Base-by-base conservation (phyloP, 345 rosid genomes). In the Murraya koenigii region DNA sequence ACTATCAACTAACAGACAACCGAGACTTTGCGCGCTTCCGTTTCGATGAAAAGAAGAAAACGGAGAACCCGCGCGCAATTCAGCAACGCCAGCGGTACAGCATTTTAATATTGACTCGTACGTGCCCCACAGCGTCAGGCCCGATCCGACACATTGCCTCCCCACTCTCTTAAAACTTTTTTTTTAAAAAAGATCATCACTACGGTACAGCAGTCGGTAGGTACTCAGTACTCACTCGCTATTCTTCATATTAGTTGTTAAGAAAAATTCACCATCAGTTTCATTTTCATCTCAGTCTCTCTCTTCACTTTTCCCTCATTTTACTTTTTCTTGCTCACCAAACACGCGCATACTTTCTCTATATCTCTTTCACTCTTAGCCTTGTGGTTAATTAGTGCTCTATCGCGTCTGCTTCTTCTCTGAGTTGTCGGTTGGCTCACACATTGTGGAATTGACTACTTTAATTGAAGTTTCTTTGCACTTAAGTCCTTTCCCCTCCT, bases 61-160 rank as follows among this genome's bases (percentile, higher is more conserved):
- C n/a, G n/a, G n/a, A 41, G 22, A 35, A 14, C 38, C 67, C 38
- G 14, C 73, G 75, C 80, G 2, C 58, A 75, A 81, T 44, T 44
- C 49, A 17, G 15, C 49, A 44, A 33, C 72, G 54, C 61, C 76
- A 64, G 35, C 54, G 7, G 38, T 54, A 66, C 28, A 62, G 23
- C 22, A 13, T 20, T 1, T 22, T 14, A 17, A 35, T 20, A 1
- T 30, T 32, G 9, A 35, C 26, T 67, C 82, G 80, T 80, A 81
- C 86, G 83, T 86, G 86, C 80, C 84, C 76, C 87, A 68, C 35
- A 33, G 15, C 22, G 72, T 84, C 87, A 81, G 82, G 75, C 73
- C 76, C 36, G 39, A 71, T 81, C 85, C 87, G 87, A 87, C 87
- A 78, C 80, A 65, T 71, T 22, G 5, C 75, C 22, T 20, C 36